These are phyloP conservation scores for Penicillium fimorum DNA, from an alignment of 495 filamentous ascomycete genomes.

Conservation along the genomic window DNA sequence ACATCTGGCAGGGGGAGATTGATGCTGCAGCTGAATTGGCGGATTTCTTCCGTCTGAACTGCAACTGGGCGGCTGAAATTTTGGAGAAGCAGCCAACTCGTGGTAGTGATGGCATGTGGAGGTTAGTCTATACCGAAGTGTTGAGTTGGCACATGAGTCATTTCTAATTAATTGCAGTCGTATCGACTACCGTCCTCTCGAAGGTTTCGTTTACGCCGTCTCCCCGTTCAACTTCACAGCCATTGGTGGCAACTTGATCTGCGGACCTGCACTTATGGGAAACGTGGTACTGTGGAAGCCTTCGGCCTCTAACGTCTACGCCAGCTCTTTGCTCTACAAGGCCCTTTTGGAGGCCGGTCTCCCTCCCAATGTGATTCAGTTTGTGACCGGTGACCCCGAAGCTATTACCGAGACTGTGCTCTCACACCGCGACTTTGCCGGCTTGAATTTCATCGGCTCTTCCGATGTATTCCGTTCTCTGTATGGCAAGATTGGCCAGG, in stretches of 20 bases:
- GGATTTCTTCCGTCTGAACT: conserved; percentile 86
- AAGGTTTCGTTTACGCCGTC: conserved; percentile 85
- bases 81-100: conserved; percentile 70
- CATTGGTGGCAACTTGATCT: conserved; percentile 75
- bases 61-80: conserved; percentile 72
- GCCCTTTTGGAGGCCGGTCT: conserved; percentile 87
- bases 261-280: conserved; percentile 71
- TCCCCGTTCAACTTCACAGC: conserved; percentile 91
- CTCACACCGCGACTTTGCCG: conserved; percentile 67
- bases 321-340: conserved; percentile 73
- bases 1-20: conserved; percentile 96
- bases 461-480: conserved; percentile 77
- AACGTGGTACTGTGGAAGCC: conserved; percentile 92
- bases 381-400: conserved; percentile 75
- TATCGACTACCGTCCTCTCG: conserved; percentile 76
- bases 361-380: conserved; percentile 77
- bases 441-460: conserved; percentile 78
- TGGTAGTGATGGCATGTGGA: conserved; percentile 64
- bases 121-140: conserved; percentile 31
- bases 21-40: conserved; percentile 88
- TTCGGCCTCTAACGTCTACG: conserved; percentile 71
- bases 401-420: conserved; percentile 69
- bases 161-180: conserved; percentile 36
- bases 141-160: background rate
- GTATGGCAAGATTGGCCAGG: conserved; percentile 67